Base-by-base conservation (phyloP, 1,284 basidiomycete genomes). In the Xerocomus minutiporus region DNA sequence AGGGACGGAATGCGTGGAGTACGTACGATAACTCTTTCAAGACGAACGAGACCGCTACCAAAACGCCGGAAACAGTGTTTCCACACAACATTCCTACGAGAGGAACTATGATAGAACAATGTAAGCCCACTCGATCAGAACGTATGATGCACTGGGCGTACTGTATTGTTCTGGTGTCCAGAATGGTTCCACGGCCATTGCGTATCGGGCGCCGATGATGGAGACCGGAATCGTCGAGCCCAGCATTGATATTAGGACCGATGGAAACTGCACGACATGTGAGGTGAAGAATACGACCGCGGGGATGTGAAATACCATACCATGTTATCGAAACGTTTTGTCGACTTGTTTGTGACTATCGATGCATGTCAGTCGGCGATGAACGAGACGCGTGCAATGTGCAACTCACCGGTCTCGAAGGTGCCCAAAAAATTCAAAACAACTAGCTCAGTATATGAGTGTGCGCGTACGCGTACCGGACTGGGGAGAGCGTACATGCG, bases 81-180 rank as follows among this genome's bases (percentile, higher is more conserved):
- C 91, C 91, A 48, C 90, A 88, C 2, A 93, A 75, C 91, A 93
- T 93, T n/a, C 91, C 91, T 8, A 92, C 77, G 47, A 92, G 80
- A 8, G 90, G 90, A 53, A 93, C 90, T 92, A 52, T 8, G 26
- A n/a, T 26, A 28, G 40, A 9, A 43, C 13, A 40, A 49, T 11
- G 26, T 53, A 12, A 54, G 28, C 13, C 13, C 8, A 29, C 8
- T 31, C 41, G 1, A 43, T 13, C 12, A 46, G 40, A 35, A 29
- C 7, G 47, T 20, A 53, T 67, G 15, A 31, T 13, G 11, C 28
- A 12, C 31, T 17, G 3, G 12, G 64, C 80, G 52, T 57, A 91
- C 89, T 85, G 60, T 85, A 93, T 67, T 91, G 84, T 41, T 84
- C 83, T 0, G 91, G 88, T 42, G 75, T 79, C 91, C 91, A 92